Evolutionary conservation across 306 rosid species (phyloP).

Genomic region (Biancaea sappan): DNA sequence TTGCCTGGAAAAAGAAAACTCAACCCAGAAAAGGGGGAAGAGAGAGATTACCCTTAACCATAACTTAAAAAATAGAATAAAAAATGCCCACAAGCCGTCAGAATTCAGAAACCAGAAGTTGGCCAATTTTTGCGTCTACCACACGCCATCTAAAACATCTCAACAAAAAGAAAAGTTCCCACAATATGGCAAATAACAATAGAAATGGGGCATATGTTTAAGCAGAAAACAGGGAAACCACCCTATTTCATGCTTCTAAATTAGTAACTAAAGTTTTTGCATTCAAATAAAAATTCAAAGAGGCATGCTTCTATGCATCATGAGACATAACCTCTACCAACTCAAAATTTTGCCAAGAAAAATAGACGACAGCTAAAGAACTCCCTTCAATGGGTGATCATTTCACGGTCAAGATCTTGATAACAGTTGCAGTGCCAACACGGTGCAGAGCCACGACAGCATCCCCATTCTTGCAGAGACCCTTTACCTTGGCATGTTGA

Average conservation of each 20-base stretch:
- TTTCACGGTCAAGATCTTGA: slow-evolving; percentile 97
- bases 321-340: slow-evolving; percentile 10
- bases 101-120: neutral
- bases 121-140: slow-evolving; percentile 14
- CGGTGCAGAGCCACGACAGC: slow-evolving; percentile 94
- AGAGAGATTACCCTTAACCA: neutral
- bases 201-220: neutral
- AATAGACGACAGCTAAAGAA: neutral
- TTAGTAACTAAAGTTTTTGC: slow-evolving; percentile 8
- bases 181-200: slow-evolving; percentile 16
- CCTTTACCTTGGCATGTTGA: slow-evolving; percentile 73
- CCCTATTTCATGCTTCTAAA: neutral
- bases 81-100: neutral
- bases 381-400: slow-evolving; percentile 42
- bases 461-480: slow-evolving; percentile 86
- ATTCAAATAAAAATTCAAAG: neutral
- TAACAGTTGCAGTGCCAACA: slow-evolving; percentile 83
- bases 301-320: slow-evolving; percentile 19
- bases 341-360: slow-evolving; percentile 10
- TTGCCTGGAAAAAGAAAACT: neutral
- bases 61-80: neutral
- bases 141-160: slow-evolving; percentile 28
- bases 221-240: neutral
- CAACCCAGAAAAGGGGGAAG: neutral
- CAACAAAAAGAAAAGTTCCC: slow-evolving; percentile 9